Conservation (phyloP, 768 basidiomycete species). For the Gautieria morchelliformis region DNA sequence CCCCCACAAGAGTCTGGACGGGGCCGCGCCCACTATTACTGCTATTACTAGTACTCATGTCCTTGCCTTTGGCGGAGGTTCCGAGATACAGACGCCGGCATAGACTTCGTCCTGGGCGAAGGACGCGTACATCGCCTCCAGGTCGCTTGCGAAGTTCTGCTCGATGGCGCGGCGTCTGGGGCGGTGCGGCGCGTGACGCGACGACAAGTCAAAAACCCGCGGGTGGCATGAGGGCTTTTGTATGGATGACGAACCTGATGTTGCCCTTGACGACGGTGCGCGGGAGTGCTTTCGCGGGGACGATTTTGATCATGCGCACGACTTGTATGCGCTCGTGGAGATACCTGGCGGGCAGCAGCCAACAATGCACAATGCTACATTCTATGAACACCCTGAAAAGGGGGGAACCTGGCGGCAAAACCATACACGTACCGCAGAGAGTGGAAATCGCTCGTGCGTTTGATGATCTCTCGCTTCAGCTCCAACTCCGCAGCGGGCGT, state of each 20-base stretch:
- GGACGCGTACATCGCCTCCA: conserved; percentile 4
- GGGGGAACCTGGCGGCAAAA: background rate
- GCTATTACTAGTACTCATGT: too few species aligned
- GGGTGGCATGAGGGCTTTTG: background rate
- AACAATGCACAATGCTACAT: too few species aligned
- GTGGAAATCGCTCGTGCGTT: conserved; percentile 19
- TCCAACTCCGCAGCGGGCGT: background rate
- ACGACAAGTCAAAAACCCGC: background rate
- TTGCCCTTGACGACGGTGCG: conserved; percentile 12
- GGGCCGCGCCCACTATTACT: background rate
- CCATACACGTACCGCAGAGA: conserved; percentile 11
- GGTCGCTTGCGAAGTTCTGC: conserved; percentile 1
- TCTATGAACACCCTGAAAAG: background rate
- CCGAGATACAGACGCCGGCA: background rate
- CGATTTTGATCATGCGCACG: conserved; percentile 16
- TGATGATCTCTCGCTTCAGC: conserved; percentile 18
- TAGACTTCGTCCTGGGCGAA: conserved; percentile 2
- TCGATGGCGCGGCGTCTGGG: conserved; percentile 6
- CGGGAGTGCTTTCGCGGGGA: conserved; percentile 7
- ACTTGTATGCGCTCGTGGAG: conserved; percentile 21
- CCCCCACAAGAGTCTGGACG: background rate
- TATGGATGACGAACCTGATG: conserved; percentile 8
- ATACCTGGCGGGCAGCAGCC: too few species aligned
- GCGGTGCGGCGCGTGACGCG: background rate
- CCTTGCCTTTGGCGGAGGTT: background rate